Percentiles rank a stretch among this genome's conserved stretches.
phyloP scores from a whole-genome alignment of 202 grass and related monocot genomes.

The Eragrostis tef region DNA sequence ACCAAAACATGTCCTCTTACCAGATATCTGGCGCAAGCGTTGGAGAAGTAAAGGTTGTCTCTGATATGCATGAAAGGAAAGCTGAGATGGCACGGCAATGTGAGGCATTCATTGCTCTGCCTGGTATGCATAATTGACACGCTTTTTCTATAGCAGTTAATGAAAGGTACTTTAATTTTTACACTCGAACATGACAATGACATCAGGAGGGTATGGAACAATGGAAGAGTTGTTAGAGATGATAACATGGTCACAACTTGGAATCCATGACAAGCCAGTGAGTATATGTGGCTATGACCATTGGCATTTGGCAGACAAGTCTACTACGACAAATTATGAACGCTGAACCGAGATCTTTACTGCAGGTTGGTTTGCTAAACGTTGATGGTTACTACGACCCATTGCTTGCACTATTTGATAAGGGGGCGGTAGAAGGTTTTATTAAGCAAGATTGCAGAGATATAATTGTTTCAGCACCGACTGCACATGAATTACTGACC shows the following conservation, averaged over 20 bases:
- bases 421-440: slow-evolving; percentile 83
- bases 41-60: slow-evolving; percentile 76
- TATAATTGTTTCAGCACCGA: slow-evolving; percentile 84
- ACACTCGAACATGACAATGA: slow-evolving; percentile 30
- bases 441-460: slow-evolving; percentile 81
- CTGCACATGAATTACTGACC: slow-evolving; percentile 69
- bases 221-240: slow-evolving; percentile 99
- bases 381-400: slow-evolving; percentile 96
- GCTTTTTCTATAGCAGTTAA: not conserved
- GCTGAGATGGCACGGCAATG: slow-evolving; percentile 81
- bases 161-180: not conserved
- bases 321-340: not conserved
- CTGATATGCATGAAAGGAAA: slow-evolving; percentile 97
- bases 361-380: slow-evolving; percentile 89
- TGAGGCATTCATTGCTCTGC: slow-evolving; percentile 92
- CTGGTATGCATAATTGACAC: slow-evolving; percentile 56
- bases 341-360: slow-evolving; percentile 34
- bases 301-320: not conserved
- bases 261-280: slow-evolving; percentile 97
- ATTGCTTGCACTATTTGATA: slow-evolving; percentile 81
- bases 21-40: slow-evolving; percentile 96
- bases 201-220: slow-evolving; percentile 91
- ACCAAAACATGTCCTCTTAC: not conserved
- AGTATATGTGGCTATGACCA: slow-evolving; percentile 42
- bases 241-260: slow-evolving; percentile 98